Percentiles rank a stretch among this genome's conserved stretches.
Evolutionary conservation across 129 eudicot genomes (phyloP).

Genomic region (Tagetes erecta): DNA sequence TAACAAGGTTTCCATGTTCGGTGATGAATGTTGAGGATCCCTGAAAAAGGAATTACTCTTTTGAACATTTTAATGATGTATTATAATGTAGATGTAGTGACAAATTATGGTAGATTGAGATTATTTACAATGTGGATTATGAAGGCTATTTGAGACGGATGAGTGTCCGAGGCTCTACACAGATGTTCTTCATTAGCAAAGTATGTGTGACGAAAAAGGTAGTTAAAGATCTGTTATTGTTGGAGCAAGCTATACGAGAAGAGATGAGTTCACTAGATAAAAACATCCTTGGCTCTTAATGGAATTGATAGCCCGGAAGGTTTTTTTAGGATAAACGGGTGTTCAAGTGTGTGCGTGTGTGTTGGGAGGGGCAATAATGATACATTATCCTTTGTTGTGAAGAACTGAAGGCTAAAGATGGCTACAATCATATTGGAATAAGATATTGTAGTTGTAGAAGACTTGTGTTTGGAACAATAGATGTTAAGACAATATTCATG

Average conservation of each 20-base stretch:
- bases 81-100: conserved; percentile 17
- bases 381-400: background rate
- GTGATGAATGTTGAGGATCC: background rate
- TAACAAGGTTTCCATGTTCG: background rate
- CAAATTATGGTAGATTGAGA: conserved; percentile 13
- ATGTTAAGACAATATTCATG: too few species aligned
- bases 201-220: background rate
- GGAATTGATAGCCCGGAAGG: background rate
- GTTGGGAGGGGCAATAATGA: background rate
- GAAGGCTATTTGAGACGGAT: background rate
- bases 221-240: background rate
- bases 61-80: background rate
- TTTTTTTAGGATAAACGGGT: background rate
- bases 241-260: background rate
- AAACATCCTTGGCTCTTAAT: background rate
- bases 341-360: background rate
- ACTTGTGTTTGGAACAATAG: too few species aligned
- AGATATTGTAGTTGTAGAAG: too few species aligned
- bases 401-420: background rate
- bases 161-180: background rate
- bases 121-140: background rate
- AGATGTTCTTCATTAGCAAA: background rate
- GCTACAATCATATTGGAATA: background rate
- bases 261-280: background rate
- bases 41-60: background rate